These are phyloP conservation scores for Dipteronia sinensis DNA, from an alignment of 345 rosid genomes.

Conservation along the genomic window DNA sequence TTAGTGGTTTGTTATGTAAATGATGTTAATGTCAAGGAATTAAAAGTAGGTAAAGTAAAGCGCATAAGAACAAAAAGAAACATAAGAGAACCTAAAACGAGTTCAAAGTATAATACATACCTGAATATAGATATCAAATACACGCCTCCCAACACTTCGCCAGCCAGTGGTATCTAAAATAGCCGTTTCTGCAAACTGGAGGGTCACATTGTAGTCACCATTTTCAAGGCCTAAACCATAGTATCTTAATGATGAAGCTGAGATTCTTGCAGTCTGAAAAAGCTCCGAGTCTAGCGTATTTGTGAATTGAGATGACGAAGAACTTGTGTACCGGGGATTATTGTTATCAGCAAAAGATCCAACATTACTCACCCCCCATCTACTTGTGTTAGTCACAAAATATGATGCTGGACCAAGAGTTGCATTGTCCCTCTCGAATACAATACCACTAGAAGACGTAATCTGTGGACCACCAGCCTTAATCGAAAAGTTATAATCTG, in stretches of 20 bases:
- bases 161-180: slow-evolving; percentile 31
- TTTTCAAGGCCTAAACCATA: slow-evolving; percentile 82
- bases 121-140: slow-evolving; percentile 60
- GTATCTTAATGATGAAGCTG: slow-evolving; percentile 75
- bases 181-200: slow-evolving; percentile 48
- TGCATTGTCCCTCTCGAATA: slow-evolving; percentile 51
- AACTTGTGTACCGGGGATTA: slow-evolving; percentile 31
- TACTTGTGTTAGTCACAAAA: slow-evolving; percentile 37
- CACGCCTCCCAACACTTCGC: slow-evolving; percentile 49
- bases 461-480: slow-evolving; percentile 71
- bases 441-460: slow-evolving; percentile 32
- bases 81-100: not conserved
- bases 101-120: slow-evolving; percentile 22
- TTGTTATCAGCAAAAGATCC: slow-evolving; percentile 39
- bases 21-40: not conserved
- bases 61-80: not conserved
- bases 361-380: slow-evolving; percentile 54
- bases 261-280: slow-evolving; percentile 60
- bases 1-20: not conserved
- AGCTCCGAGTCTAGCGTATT: slow-evolving; percentile 39
- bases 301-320: slow-evolving; percentile 36
- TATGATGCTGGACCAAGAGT: slow-evolving; percentile 64
- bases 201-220: slow-evolving; percentile 64
- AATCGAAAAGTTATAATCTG: slow-evolving; percentile 59
- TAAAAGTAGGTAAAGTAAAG: not conserved